phyloP scores from a whole-genome alignment of 345 rosid species.

The Dovyalis caffra region DNA sequence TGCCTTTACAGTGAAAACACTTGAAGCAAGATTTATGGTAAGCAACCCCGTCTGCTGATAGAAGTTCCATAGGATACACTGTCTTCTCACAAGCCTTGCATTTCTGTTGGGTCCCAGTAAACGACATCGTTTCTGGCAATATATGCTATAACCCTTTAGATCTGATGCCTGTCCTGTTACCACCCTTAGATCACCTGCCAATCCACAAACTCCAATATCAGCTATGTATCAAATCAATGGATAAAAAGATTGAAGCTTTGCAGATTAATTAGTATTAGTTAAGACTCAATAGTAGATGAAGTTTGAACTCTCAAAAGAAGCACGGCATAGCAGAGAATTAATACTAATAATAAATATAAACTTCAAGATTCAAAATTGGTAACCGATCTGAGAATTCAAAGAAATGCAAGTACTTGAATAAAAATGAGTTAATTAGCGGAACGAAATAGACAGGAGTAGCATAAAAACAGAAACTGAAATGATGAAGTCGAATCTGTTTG shows the following conservation, averaged over 20 bases:
- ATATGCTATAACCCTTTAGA: constrained; percentile 13
- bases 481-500: neutral
- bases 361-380: neutral
- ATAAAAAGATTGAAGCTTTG: neutral
- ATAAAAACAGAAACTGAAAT: neutral
- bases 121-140: constrained; percentile 56
- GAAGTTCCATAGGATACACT: constrained; percentile 88
- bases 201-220: constrained; percentile 9
- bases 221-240: neutral
- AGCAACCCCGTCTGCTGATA: constrained; percentile 85
- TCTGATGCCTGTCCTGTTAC: neutral
- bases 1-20: constrained; percentile 95
- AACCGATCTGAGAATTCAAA: neutral
- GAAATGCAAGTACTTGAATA: neutral
- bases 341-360: neutral
- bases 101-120: constrained; percentile 90
- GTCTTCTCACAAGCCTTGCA: constrained; percentile 98
- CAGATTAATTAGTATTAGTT: neutral
- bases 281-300: neutral
- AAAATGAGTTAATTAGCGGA: neutral
- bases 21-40: constrained; percentile 96
- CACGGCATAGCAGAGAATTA: neutral
- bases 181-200: neutral
- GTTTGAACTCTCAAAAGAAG: neutral
- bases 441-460: neutral